Base-by-base conservation (phyloP, 148 eudicot genomes). In the Vaccinium myrtillus region DNA sequence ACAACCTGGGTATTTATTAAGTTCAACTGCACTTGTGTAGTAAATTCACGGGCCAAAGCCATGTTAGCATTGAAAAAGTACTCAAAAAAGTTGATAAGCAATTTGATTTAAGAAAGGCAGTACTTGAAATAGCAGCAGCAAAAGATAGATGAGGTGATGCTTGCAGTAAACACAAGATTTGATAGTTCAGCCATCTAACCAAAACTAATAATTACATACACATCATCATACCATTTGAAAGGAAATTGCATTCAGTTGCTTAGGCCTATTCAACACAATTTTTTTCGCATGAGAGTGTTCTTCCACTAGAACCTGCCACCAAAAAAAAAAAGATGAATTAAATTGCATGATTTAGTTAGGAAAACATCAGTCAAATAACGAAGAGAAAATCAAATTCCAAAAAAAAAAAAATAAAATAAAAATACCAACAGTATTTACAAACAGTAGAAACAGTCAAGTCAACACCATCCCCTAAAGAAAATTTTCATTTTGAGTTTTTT, bases 181-280 rank as follows among this genome's bases (percentile, higher is more conserved):
- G 71, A 30, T 81, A 46, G 80, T 39, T 81, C 53, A 67, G 18
- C 46, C 71, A 77, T 43, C 19, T 16, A 39, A 59, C 46, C 78
- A 36, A 75, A 2, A 43, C 46, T n/a, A 46, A 76, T n/a, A 46
- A 76, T 58, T 79, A 5, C 77, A 55, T 16, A 46, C 76, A 71
- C 39, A 51, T 54, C 53, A 14, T 27, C 90, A 83, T 92, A 96
- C 99, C 99, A 94, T 96, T 81, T 81, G 85, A 78, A 70, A 84
- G 16, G 94, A 91, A 67, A 94, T 90, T 43, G 99, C 99, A 93
- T 96, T 96, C 81, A 96, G 89, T 87, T 96, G 99, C 90, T 90
- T 96, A 18, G 99, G 92, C 87, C 99, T 93, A 81, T 96, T 94
- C 78, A 96, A 70, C 59, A 86, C 79, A 83, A 94, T 55, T 50